phyloP scores from a whole-genome alignment of 805 yeast species.

The Naumovozyma baii region DNA sequence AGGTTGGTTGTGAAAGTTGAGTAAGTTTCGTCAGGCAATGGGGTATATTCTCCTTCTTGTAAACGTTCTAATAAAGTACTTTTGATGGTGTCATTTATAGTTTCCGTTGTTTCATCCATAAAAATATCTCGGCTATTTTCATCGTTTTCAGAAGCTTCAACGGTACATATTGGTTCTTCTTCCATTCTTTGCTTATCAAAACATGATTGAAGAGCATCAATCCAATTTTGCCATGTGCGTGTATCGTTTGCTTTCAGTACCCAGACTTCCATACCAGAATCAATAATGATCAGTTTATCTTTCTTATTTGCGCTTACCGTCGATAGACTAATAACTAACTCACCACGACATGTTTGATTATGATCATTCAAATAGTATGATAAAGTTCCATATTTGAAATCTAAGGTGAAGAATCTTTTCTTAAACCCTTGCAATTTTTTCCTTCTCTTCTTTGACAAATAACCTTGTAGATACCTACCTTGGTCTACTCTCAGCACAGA shows the following conservation, averaged over 20 bases:
- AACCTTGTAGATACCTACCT: conserved; percentile 70
- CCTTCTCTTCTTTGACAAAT: conserved; percentile 68
- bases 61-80: not conserved
- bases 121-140: not conserved
- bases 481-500: conserved; percentile 27
- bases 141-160: not conserved
- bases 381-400: conserved; percentile 70
- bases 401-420: conserved; percentile 74
- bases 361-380: conserved; percentile 69
- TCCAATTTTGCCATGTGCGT: conserved; percentile 73
- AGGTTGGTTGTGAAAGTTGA: conserved; percentile 14
- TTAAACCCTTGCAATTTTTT: conserved; percentile 80
- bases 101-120: not conserved
- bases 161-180: not conserved
- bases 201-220: conserved; percentile 55
- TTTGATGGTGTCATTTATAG: not conserved
- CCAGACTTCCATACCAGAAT: conserved; percentile 96
- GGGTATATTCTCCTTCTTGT: conserved; percentile 4
- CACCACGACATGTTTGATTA: conserved; percentile 68
- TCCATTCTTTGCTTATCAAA: conserved; percentile 12
- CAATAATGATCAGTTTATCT: conserved; percentile 63
- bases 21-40: conserved; percentile 16
- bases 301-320: conserved; percentile 72
- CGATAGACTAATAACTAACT: conserved; percentile 76
- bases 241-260: conserved; percentile 57